Base-by-base conservation (phyloP, 257 asterid species). In the Lavandula angustifolia region DNA sequence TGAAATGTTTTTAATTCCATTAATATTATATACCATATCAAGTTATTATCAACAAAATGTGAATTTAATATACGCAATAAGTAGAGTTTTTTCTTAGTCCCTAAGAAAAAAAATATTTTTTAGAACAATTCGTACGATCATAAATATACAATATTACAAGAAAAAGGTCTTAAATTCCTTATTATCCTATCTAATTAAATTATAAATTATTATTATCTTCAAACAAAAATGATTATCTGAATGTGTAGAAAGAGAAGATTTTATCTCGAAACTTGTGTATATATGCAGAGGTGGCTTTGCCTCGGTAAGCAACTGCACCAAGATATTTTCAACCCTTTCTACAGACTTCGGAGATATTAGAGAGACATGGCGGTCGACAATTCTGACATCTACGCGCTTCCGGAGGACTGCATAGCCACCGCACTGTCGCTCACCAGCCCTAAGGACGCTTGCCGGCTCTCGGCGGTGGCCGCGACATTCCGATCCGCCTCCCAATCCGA, bases 401-500 rank as follows among this genome's bases (percentile, higher is more conserved):
- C 98, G 2, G 96, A 86, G 73, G 95, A 85, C 49, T 86, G 95
- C 76, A 73, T 88, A 58, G 91, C 92, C 32, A 64, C 75, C 46
- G 85, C 84, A 6, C 67, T 92, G 33, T 80, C 96, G 14, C 60
- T 92, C 29, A 88, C 96, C 12, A 85, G 67, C 74, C 96, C 98
- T 0, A 75, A 67, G 70, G 96, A 92, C 40, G 92, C 84, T 1
- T 76, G 95, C 75, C 80, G 91, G 74, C 69, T 88, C 7, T 78
- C 91, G 22, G 43, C 47, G 59, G 88, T 92, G 3, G 80, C 76
- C 10, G 67, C 91, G 33, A 66, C 73, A 6, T 89, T 89, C 73
- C 84, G 86, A 10, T 75, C 90, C 13, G 92, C 92, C 1, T 78
- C 95, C 3, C 68, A 78, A 49, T 88, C 92, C 55, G 96, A 88